Conservation (phyloP, 352 stramenopile genomes). For the Phytophthora constricta region DNA sequence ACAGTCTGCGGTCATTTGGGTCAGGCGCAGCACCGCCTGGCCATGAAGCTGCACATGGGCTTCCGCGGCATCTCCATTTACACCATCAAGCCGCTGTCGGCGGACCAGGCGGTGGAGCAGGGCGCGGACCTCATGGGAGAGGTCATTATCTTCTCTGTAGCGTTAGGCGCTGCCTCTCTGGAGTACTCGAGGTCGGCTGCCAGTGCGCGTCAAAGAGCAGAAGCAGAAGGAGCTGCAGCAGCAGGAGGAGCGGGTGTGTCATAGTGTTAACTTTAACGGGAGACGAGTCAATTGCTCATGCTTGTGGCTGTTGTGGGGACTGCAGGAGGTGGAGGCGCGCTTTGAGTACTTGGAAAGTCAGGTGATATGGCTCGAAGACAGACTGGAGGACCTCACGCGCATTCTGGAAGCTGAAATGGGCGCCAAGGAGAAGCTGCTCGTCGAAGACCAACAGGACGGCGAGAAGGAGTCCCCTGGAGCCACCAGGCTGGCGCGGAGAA, state of each 20-base stretch:
- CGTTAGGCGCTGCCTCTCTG: conserved; percentile 66
- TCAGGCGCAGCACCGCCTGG: conserved; percentile 68
- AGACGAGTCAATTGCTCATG: not conserved
- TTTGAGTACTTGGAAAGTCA: conserved; percentile 58
- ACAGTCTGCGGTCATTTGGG: conserved; percentile 63
- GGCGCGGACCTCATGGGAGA: conserved; percentile 81
- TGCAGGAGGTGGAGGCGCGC: conserved; percentile 51
- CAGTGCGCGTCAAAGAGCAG: conserved; percentile 65
- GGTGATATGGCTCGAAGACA: conserved; percentile 56
- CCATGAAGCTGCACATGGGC: conserved; percentile 82
- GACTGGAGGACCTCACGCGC: conserved; percentile 39
- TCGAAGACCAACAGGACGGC: conserved; percentile 10
- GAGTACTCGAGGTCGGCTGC: conserved; percentile 77
- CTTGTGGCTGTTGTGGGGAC: not conserved
- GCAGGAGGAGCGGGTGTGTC: conserved; percentile 45
- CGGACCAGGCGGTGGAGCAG: conserved; percentile 80
- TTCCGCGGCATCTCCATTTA: conserved; percentile 80
- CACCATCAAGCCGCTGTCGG: conserved; percentile 76
- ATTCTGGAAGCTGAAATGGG: conserved; percentile 48
- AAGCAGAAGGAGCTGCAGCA: conserved; percentile 55
- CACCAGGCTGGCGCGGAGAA: conserved; percentile 20
- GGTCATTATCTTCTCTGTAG: conserved; percentile 82
- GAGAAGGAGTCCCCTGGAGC: conserved; percentile 8
- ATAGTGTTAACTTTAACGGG: not conserved
- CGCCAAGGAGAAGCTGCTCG: conserved; percentile 19